These are phyloP conservation scores for Inga leiocalycina DNA, from an alignment of 306 rosid species.

Conservation along the genomic window DNA sequence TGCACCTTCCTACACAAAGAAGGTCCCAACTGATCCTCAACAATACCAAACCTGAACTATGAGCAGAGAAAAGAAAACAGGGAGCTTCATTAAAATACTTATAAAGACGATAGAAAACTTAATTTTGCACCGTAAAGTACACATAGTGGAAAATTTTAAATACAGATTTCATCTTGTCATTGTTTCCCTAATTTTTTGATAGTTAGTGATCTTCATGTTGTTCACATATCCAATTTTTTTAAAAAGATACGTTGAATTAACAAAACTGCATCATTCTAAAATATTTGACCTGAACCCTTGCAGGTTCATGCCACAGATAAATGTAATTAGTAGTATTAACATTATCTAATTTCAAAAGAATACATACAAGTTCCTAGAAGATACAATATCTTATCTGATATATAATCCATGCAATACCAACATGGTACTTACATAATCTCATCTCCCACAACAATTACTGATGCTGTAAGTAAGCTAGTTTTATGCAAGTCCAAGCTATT, in stretches of 20 bases:
- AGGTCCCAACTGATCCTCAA: slow-evolving; percentile 86
- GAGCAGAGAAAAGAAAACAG: slow-evolving; percentile 56
- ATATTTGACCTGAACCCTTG: background rate
- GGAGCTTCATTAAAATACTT: slow-evolving; percentile 53
- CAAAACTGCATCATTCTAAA: background rate
- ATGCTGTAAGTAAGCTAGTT: slow-evolving; percentile 69
- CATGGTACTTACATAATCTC: slow-evolving; percentile 87
- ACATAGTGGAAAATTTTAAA: slow-evolving; percentile 17
- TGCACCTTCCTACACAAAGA: slow-evolving; percentile 71
- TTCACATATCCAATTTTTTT: background rate
- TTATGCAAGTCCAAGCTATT: slow-evolving; percentile 46
- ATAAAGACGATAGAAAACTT: slow-evolving; percentile 25
- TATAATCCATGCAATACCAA: slow-evolving; percentile 27
- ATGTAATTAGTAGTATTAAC: background rate
- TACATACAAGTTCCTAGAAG: slow-evolving; percentile 13
- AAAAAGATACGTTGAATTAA: background rate
- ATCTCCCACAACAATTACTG: slow-evolving; percentile 86
- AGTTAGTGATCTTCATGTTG: background rate
- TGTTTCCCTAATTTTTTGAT: slow-evolving; percentile 15
- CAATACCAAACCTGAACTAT: slow-evolving; percentile 98
- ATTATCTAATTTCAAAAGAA: background rate
- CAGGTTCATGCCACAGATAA: background rate
- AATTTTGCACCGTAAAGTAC: slow-evolving; percentile 18
- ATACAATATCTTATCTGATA: slow-evolving; percentile 17
- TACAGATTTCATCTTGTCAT: slow-evolving; percentile 11